A percentile compares a stretch with the other conserved stretches of the same genome.
Evolutionary conservation across 2,329 filamentous ascomycete genomes (phyloP).

Genomic region (Diaporthe vexans): DNA sequence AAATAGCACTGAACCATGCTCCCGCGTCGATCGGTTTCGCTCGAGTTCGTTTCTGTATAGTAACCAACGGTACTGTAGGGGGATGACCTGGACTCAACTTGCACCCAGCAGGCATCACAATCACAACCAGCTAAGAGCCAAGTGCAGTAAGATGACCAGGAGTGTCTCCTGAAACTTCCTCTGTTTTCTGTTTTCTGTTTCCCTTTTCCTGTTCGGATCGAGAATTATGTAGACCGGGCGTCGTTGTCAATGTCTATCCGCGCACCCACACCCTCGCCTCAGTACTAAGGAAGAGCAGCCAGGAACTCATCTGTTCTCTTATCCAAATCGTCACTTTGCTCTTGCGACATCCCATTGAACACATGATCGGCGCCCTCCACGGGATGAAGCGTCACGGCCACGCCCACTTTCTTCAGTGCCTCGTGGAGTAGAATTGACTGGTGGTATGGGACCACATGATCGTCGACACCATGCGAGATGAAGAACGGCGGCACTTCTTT

Average conservation of each 20-base stretch:
- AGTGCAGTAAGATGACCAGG: neutral
- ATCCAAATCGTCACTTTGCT: conserved; percentile 38
- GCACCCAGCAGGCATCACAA: no score
- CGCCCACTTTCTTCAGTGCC: conserved; percentile 25
- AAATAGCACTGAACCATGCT: no score
- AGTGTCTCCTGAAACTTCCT: neutral
- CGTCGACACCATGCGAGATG: conserved; percentile 34
- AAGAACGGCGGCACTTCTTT: conserved; percentile 38
- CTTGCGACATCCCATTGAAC: conserved; percentile 34
- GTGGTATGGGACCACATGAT: conserved; percentile 36
- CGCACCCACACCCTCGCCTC: neutral
- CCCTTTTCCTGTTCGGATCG: neutral
- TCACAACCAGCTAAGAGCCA: no score
- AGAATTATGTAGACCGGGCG: no score
- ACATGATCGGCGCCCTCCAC: conserved; percentile 37
- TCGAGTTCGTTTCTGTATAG: no score
- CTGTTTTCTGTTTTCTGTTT: neutral
- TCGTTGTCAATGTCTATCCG: neutral
- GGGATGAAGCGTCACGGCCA: conserved; percentile 17
- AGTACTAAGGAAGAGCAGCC: conserved; percentile 14
- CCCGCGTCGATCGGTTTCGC: no score
- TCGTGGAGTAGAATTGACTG: conserved; percentile 37
- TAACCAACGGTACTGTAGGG: no score
- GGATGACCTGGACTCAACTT: no score
- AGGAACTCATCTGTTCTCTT: conserved; percentile 38